phyloP scores from a whole-genome alignment of 2,329 filamentous ascomycete genomes.

The Huntiella bhutanensis region DNA sequence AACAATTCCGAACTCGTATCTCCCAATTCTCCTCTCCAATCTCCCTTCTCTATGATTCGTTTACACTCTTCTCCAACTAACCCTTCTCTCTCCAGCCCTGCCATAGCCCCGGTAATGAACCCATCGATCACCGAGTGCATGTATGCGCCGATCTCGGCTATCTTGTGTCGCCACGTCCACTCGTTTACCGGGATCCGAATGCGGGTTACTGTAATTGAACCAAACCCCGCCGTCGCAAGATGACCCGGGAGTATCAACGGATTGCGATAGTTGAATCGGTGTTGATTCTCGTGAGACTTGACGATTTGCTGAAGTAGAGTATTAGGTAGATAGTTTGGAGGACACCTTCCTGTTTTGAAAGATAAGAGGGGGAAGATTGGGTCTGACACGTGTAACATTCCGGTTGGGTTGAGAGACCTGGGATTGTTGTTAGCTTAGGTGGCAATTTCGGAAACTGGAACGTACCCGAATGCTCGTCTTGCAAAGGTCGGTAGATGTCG shows the following conservation, averaged over 20 bases:
- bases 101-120: conserved; percentile 19
- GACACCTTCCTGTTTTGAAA: no score
- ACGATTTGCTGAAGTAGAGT: no score
- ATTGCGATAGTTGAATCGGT: not conserved
- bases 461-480: no score
- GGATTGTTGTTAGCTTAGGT: no score
- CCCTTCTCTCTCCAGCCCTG: conserved; percentile 14
- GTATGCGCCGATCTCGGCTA: conserved; percentile 22
- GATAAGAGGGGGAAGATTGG: no score
- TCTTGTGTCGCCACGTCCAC: conserved; percentile 20
- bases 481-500: no score
- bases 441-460: no score
- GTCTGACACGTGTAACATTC: no score
- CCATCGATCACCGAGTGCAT: conserved; percentile 20
- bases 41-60: conserved; percentile 9
- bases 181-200: conserved; percentile 20
- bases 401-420: no score
- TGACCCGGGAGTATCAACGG: conserved; percentile 15
- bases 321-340: no score
- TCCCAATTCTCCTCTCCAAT: conserved; percentile 18
- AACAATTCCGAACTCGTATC: conserved; percentile 19
- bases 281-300: no score
- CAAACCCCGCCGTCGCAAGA: conserved; percentile 19
- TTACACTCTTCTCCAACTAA: no score
- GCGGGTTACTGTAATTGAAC: conserved; percentile 17